Base-by-base conservation (phyloP, 176 grass and related monocot genomes). In the Carex parvula region DNA sequence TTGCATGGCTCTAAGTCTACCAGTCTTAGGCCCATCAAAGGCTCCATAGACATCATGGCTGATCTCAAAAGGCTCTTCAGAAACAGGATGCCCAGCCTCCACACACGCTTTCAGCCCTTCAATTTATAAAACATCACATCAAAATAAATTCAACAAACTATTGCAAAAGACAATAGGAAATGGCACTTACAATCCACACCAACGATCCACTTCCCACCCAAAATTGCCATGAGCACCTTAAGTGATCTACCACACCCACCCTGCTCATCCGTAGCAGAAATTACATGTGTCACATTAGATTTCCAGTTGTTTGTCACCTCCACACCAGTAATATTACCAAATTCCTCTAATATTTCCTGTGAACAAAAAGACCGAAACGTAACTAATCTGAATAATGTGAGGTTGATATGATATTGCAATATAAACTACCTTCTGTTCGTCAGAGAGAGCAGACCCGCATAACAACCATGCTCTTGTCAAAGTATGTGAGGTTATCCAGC, bases 161-260 rank as follows among this genome's bases (percentile, higher is more conserved):
- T 70, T 48, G 3, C 6, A 84, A 70, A 26, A 33, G 12, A 18
- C 48, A 74, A 0, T 26, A 48, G 69, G 41, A n/a, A 63, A 62
- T 30, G 65, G 44, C n/a, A 89, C 96, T 92, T 88, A 98, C 96
- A 98, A 14, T 93, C 87, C 29, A 98, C 81, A 84, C 79, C 93
- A 64, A 98, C 39, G 84, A 98, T 84, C 96, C 96, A 98, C 86
- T 95, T 98, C 14, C 93, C 96, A 83, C 89, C 42, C 72, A 98
- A 74, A 84, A 93, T 95, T 70, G 96, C 93, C 96, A 98, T 91
- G 53, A 98, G 92, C 84, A 98, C 84, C 79, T 98, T 98, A 1
- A 95, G 91, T 87, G 96, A 95, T 89, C 96, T 92, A 15, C 82
- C 75, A 70, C 91, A 98, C 75, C 91, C 89, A 26, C 91, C 89